Evolutionary conservation across 306 rosid genomes (phyloP).

Genomic region (Abrus precatorius): DNA sequence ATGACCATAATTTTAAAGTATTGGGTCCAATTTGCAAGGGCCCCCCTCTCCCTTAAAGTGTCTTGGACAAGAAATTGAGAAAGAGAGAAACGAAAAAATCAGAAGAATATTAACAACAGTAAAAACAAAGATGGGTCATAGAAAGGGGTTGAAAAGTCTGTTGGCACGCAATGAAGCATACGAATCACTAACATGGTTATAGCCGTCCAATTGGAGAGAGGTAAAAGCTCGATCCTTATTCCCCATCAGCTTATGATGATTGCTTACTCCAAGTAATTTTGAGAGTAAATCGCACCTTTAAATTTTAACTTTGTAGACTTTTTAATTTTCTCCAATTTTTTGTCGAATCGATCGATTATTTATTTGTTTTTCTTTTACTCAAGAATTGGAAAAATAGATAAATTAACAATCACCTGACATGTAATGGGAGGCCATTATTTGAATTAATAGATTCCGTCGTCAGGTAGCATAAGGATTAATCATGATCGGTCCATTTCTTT

Average conservation of each 20-base stretch:
- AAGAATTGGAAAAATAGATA: no score
- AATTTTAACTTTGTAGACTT: no score
- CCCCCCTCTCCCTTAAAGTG: background rate
- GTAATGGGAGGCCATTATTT: no score
- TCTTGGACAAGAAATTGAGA: slow-evolving; percentile 6
- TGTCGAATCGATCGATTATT: no score
- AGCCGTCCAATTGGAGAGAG: slow-evolving; percentile 5
- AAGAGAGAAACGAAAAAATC: slow-evolving; percentile 20
- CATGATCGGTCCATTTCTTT: no score
- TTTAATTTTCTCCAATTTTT: no score
- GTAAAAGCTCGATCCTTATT: background rate
- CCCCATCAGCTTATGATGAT: background rate
- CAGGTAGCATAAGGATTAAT: no score
- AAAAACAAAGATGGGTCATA: slow-evolving; percentile 47
- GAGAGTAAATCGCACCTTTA: no score
- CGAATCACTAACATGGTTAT: slow-evolving; percentile 1
- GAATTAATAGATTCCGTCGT: no score
- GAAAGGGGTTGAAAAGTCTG: slow-evolving; percentile 23
- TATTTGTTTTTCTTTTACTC: no score
- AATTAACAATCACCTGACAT: no score
- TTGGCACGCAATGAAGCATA: background rate
- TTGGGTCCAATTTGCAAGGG: slow-evolving; percentile 41
- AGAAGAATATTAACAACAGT: slow-evolving; percentile 39
- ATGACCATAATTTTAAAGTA: slow-evolving; percentile 4
- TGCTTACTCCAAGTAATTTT: background rate